These are phyloP conservation scores for Grosmannia huntii DNA, from an alignment of 2,329 filamentous ascomycete species.

Conservation along the genomic window DNA sequence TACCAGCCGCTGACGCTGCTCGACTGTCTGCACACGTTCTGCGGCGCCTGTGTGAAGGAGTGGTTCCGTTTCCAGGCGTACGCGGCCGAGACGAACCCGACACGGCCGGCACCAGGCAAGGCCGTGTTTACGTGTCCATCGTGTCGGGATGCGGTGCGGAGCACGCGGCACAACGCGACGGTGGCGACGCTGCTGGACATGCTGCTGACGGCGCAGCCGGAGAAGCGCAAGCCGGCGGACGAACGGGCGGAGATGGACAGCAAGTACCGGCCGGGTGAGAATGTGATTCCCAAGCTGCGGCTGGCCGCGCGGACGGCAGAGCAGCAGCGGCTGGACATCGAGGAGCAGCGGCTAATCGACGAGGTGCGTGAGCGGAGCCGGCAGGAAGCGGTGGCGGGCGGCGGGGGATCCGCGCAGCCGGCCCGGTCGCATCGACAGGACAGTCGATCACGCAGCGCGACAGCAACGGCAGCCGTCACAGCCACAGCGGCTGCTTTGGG, in stretches of 20 bases:
- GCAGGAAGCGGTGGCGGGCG: constrained; percentile 39
- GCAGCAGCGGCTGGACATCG: constrained; percentile 44
- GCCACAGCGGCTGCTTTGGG: constrained; percentile 7
- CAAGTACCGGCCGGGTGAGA: constrained; percentile 71
- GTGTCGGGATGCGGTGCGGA: constrained; percentile 76
- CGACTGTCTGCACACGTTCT: constrained; percentile 92
- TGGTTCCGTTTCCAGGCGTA: constrained; percentile 80
- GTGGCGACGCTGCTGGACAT: constrained; percentile 85
- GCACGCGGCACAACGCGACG: constrained; percentile 80
- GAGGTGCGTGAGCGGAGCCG: constrained; percentile 64
- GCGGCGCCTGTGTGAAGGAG: constrained; percentile 86
- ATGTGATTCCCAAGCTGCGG: constrained; percentile 55
- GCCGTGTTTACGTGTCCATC: constrained; percentile 74
- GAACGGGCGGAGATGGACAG: constrained; percentile 67
- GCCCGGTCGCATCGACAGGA: background rate
- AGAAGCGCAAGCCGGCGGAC: constrained; percentile 51
- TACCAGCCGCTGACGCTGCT: constrained; percentile 84
- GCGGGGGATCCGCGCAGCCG: background rate
- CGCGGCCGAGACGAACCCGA: constrained; percentile 37
- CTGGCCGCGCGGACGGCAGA: constrained; percentile 36
- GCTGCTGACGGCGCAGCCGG: constrained; percentile 69
- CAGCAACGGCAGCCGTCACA: constrained; percentile 20
- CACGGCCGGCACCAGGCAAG: constrained; percentile 33
- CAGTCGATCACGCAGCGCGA: constrained; percentile 1
- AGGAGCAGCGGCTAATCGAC: constrained; percentile 57